phyloP scores from a whole-genome alignment of 805 yeast species.

The Ogataea wickerhamii region DNA sequence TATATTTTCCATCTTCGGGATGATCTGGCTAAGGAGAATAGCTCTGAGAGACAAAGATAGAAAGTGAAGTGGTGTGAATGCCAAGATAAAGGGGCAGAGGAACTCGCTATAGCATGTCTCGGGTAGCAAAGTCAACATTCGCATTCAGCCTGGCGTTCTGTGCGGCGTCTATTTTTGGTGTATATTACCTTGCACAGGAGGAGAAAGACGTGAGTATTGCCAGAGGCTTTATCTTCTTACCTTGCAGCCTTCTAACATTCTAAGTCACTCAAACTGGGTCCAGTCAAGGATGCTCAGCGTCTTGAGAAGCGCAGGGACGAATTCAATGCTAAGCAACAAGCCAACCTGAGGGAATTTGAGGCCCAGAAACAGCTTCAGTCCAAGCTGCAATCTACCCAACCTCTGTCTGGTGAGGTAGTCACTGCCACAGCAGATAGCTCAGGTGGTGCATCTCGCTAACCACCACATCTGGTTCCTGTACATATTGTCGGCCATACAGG shows the following conservation, averaged over 20 bases:
- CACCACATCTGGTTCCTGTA: too few relatives aligned
- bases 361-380: conserved; percentile 58
- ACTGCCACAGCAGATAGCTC: neutral
- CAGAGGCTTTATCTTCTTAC: neutral
- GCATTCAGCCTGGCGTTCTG: conserved; percentile 55
- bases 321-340: conserved; percentile 38
- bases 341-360: conserved; percentile 63
- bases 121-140: conserved; percentile 73
- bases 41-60: too few relatives aligned
- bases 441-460: too few relatives aligned
- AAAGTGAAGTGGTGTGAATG: too few relatives aligned
- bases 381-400: conserved; percentile 58
- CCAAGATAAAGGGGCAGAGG: too few relatives aligned
- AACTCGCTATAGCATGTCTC: too few relatives aligned
- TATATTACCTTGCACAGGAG: conserved; percentile 62
- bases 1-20: too few relatives aligned
- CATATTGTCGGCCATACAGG: too few relatives aligned
- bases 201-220: conserved; percentile 54
- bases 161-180: conserved; percentile 59
- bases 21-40: too few relatives aligned
- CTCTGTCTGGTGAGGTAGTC: conserved; percentile 50
- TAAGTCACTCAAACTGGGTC: conserved; percentile 77
- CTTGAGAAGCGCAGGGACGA: conserved; percentile 41
- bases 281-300: conserved; percentile 75
- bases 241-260: too few relatives aligned